These are phyloP conservation scores for Fraxinus platypoda DNA, from an alignment of 305 asterid genomes.

Conservation along the genomic window DNA sequence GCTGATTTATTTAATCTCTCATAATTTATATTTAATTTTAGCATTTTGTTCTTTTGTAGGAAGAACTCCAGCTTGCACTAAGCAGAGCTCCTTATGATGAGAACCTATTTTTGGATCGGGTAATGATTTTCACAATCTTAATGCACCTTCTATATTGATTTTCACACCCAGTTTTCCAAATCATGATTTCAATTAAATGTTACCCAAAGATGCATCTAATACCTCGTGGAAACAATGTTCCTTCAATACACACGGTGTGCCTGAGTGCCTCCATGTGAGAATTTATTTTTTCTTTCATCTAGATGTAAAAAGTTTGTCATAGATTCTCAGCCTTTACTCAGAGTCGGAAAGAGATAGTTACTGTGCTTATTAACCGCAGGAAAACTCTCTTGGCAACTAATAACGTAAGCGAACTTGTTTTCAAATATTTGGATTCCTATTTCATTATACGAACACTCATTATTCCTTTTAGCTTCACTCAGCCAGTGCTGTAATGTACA, in stretches of 20 bases:
- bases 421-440: not conserved
- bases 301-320: not conserved
- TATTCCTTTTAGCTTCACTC: not conserved
- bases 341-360: not conserved
- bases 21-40: not conserved
- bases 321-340: not conserved
- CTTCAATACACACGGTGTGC: not conserved
- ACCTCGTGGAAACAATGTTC: not conserved
- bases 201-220: not conserved
- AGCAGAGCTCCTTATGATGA: conserved; percentile 57
- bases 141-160: conserved; percentile 14
- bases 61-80: conserved; percentile 84
- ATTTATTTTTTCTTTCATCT: not conserved
- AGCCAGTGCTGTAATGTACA: not conserved
- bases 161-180: conserved; percentile 1
- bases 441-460: not conserved
- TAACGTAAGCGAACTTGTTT: not conserved
- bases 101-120: conserved; percentile 79
- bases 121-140: conserved; percentile 28
- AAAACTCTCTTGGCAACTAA: not conserved
- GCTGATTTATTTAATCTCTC: not conserved
- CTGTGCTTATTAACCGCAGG: not conserved
- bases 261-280: not conserved
- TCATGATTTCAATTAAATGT: not conserved
- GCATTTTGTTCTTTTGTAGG: conserved; percentile 36